These are phyloP conservation scores for Botrytis elliptica DNA, from an alignment of 2,329 filamentous ascomycete species.

Conservation along the genomic window DNA sequence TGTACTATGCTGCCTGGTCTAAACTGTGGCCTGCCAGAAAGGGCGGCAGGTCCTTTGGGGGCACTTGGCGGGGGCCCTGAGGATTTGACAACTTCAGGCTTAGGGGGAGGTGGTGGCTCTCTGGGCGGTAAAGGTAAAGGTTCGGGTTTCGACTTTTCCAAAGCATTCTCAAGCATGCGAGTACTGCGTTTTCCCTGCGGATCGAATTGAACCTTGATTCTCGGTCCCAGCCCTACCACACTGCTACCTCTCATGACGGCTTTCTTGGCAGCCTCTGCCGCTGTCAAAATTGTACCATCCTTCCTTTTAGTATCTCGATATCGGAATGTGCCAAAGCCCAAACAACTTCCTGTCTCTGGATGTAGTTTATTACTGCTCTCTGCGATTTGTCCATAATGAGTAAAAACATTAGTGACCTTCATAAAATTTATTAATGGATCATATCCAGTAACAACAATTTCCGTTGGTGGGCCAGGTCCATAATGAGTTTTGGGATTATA, in stretches of 20 bases:
- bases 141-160: conserved; percentile 60
- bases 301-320: conserved; percentile 69
- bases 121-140: conserved; percentile 38
- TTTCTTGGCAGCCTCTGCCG: conserved; percentile 75
- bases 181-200: conserved; percentile 81
- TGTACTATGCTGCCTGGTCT: conserved; percentile 29
- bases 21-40: conserved; percentile 33
- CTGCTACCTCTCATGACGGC: conserved; percentile 77
- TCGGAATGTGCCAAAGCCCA: conserved; percentile 88
- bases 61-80: conserved; percentile 76
- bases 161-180: conserved; percentile 70
- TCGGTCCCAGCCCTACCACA: conserved; percentile 72
- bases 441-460: conserved; percentile 94
- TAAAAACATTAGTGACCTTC: conserved; percentile 73
- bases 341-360: conserved; percentile 87
- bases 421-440: conserved; percentile 82
- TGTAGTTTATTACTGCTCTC: conserved; percentile 94
- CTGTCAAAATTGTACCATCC: conserved; percentile 54
- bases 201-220: conserved; percentile 77
- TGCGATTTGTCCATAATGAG: conserved; percentile 80
- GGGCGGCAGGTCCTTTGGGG: conserved; percentile 68
- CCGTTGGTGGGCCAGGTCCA: conserved; percentile 83
- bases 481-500: conserved; percentile 83
- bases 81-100: conserved; percentile 45
- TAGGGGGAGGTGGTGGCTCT: conserved; percentile 38